These are phyloP conservation scores for Aspergillus fijiensis DNA, from an alignment of 2,329 filamentous ascomycete species.

Conservation along the genomic window DNA sequence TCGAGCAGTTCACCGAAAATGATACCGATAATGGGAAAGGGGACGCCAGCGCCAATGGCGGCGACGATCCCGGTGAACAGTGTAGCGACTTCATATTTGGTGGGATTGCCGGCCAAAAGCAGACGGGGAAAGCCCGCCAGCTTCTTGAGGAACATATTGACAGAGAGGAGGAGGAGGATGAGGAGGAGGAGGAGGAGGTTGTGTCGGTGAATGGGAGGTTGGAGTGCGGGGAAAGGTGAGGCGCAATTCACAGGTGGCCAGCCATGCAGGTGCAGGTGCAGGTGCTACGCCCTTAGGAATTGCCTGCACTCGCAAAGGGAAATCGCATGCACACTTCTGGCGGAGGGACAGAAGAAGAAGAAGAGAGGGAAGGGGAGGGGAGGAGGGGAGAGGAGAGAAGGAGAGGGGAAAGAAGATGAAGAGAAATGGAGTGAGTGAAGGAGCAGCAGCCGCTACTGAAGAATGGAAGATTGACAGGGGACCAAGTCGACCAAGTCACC, in stretches of 20 bases:
- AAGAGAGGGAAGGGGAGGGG: too few species aligned
- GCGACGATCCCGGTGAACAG: slow-evolving; percentile 28
- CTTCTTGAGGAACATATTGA: slow-evolving; percentile 32
- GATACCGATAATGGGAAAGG: slow-evolving; percentile 43
- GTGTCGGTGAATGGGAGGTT: too few species aligned
- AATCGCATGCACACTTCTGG: too few species aligned
- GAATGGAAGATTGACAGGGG: background rate
- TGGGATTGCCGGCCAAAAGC: slow-evolving; percentile 40
- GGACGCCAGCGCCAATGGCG: slow-evolving; percentile 40
- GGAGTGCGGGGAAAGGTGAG: too few species aligned
- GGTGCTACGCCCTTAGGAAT: too few species aligned
- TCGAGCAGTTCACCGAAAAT: slow-evolving; percentile 43
- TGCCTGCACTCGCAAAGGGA: too few species aligned
- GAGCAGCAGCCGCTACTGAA: background rate
- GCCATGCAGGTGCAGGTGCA: too few species aligned
- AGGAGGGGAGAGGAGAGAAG: background rate
- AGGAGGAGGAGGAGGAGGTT: background rate
- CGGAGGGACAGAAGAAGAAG: too few species aligned
- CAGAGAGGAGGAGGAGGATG: slow-evolving; percentile 3
- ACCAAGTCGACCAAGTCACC: background rate
- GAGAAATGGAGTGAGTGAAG: background rate
- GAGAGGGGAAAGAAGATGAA: background rate
- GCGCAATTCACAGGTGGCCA: too few species aligned
- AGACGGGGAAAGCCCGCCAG: slow-evolving; percentile 37
- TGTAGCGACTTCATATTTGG: slow-evolving; percentile 29